A percentile compares a stretch with the other conserved stretches of the same genome.
Conservation (phyloP, 1,284 basidiomycete species). For the Wallemia mellicola region DNA sequence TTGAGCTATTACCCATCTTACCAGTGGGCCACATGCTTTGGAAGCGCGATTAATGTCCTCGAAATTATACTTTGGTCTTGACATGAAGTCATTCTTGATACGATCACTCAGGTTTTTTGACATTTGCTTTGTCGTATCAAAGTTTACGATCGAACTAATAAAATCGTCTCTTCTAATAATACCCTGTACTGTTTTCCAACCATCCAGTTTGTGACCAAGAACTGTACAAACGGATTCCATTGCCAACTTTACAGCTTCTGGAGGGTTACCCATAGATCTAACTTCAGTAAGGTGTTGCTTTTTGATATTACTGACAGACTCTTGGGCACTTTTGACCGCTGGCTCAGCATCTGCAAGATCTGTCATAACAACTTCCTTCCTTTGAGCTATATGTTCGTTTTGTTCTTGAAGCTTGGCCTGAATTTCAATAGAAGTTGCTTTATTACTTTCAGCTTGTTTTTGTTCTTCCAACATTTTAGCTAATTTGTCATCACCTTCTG, state of each 20-base stretch:
- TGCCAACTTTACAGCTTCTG: conserved; percentile 83
- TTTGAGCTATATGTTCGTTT: conserved; percentile 63
- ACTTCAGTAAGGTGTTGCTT: conserved; percentile 92
- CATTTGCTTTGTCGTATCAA: conserved; percentile 76
- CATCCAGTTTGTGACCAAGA: conserved; percentile 88
- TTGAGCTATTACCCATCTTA: conserved; percentile 95
- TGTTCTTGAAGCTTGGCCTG: conserved; percentile 76
- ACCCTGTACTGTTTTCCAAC: conserved; percentile 85
- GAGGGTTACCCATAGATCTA: conserved; percentile 91
- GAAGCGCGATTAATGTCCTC: conserved; percentile 84
- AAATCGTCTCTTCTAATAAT: conserved; percentile 95
- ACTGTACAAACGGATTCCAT: conserved; percentile 98
- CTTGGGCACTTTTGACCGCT: conserved; percentile 75
- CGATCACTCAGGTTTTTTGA: conserved; percentile 60
- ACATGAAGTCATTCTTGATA: conserved; percentile 83
- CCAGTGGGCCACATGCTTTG: conserved; percentile 88
- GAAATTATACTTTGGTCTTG: conserved; percentile 72
- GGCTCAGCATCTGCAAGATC: conserved; percentile 96
- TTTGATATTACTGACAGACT: conserved; percentile 91
- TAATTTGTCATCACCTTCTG: conserved; percentile 86
- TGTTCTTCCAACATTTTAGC: conserved; percentile 96
- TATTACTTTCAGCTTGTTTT: conserved; percentile 94
- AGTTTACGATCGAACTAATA: conserved; percentile 85
- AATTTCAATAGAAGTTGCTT: conserved; percentile 79
- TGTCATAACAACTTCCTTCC: conserved; percentile 61